A percentile compares a stretch with the other conserved stretches of the same genome.
These are phyloP conservation scores for Cyclocybe cylindracea DNA, from an alignment of 768 basidiomycete species.

Conservation along the genomic window DNA sequence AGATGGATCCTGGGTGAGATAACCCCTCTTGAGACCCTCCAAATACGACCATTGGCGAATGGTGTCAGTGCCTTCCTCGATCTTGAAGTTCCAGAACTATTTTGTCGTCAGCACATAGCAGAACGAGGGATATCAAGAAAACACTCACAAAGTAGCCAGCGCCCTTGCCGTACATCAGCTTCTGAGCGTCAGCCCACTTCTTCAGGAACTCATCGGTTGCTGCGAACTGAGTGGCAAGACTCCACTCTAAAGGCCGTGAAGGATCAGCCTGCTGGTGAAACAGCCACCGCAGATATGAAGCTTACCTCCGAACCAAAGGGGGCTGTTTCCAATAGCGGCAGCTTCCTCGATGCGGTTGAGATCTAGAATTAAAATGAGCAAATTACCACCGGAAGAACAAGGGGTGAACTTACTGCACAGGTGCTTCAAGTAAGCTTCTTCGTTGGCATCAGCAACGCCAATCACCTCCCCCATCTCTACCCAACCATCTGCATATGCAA, in stretches of 20 bases:
- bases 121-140: neutral
- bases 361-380: constrained; percentile 37
- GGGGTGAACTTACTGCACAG: constrained; percentile 63
- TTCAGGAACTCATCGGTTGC: constrained; percentile 61
- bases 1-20: constrained; percentile 64
- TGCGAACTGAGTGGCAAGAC: constrained; percentile 62
- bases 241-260: constrained; percentile 34
- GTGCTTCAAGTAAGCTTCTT: constrained; percentile 62
- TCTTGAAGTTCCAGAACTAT: constrained; percentile 72
- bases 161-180: constrained; percentile 57
- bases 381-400: neutral
- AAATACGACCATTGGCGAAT: constrained; percentile 75
- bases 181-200: constrained; percentile 79
- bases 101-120: neutral
- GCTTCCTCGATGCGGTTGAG: constrained; percentile 50
- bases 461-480: too few relatives aligned
- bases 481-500: too few relatives aligned
- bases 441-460: constrained; percentile 70
- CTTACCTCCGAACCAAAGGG: constrained; percentile 42
- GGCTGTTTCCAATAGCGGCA: constrained; percentile 35
- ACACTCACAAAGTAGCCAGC: constrained; percentile 67
- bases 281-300: neutral
- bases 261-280: neutral
- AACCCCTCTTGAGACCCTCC: constrained; percentile 58
- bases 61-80: constrained; percentile 55